Evolutionary conservation across 352 stramenopile genomes (phyloP), one percentile per base, ranked within the genome.

Genomic region (Globisporangium middletonii): DNA sequence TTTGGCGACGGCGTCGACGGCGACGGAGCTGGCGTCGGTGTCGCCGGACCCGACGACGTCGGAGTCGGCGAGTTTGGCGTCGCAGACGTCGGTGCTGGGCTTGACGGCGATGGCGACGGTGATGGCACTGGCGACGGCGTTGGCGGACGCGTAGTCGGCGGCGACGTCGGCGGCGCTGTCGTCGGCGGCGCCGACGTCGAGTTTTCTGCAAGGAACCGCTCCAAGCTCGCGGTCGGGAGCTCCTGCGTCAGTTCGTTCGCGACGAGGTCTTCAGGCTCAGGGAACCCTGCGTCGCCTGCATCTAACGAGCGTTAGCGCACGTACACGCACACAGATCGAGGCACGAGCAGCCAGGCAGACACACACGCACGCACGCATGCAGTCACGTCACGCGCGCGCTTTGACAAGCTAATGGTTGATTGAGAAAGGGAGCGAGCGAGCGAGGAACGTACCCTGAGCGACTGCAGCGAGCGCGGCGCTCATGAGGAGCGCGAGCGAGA

Each of bases 381-480:
- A 45, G 33, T 38, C 33, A 38, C 33, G 33, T 38, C 33, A 38
- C 33, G 33, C 41, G 41, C 41, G 41, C 18, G 41, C 41, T 46
- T 8, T 46, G 41, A 9, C 41, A 46, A 35, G 15, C 7, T 8
- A 18, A 28, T 3, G 41, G n/a, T 23, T 4, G 6, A 57, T 0
- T 15, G 33, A 33, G 56, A 33, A 11, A 44, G 52, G 11, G 18
- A 27, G 30, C 44, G 27, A 2, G 23, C 23, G 52, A 48, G 0
- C 19, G 35, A 27, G 33, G 5, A 52, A 53, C 45, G 57, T 33
- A 50, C 38, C 58, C 11, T 59, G 63, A 0, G 54, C 45, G 64
- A 69, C 45, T 12, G 61, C 44, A 46, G 58, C 75, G 30, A 67
- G 50, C 54, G 56, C 62, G 43, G 59, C 62, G 27, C 71, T 55